A percentile compares a stretch with the other conserved stretches of the same genome.
Conservation (phyloP, 164 flowering plant species). For the Protea cynaroides region DNA sequence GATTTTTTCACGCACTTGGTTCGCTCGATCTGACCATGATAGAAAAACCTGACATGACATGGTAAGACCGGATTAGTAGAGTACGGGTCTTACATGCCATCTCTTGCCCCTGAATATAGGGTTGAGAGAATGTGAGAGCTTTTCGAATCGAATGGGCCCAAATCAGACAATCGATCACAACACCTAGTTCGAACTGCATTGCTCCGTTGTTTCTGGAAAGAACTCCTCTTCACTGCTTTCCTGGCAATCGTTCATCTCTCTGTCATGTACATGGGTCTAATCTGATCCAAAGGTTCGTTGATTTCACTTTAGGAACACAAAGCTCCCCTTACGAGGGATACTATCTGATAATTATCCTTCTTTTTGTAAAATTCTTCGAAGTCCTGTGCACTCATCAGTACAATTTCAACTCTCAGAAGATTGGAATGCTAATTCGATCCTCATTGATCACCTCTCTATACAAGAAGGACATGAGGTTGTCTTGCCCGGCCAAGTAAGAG, state of each 20-base stretch:
- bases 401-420: slow-evolving; percentile 74
- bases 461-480: slow-evolving; percentile 72
- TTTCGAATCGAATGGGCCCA: slow-evolving; percentile 76
- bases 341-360: slow-evolving; percentile 59
- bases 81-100: slow-evolving; percentile 61
- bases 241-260: too few species aligned
- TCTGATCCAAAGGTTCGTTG: slow-evolving; percentile 71
- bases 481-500: slow-evolving; percentile 74
- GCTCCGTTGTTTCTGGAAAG: slow-evolving; percentile 81
- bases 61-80: too few species aligned
- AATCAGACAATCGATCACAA: slow-evolving; percentile 42
- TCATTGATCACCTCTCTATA: slow-evolving; percentile 75
- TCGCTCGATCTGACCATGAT: too few species aligned
- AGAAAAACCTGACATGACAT: too few species aligned
- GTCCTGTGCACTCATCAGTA: slow-evolving; percentile 75
- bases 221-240: slow-evolving; percentile 68
- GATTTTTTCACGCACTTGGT: too few species aligned
- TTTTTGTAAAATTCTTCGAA: slow-evolving; percentile 67
- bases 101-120: slow-evolving; percentile 64
- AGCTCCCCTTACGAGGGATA: too few species aligned
- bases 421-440: slow-evolving; percentile 80
- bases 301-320: slow-evolving; percentile 74
- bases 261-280: slow-evolving; percentile 83
- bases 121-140: slow-evolving; percentile 63
- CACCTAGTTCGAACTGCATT: slow-evolving; percentile 72